Evolutionary conservation across 441 rosid genomes (phyloP).

Genomic region (Theobroma grandiflorum): DNA sequence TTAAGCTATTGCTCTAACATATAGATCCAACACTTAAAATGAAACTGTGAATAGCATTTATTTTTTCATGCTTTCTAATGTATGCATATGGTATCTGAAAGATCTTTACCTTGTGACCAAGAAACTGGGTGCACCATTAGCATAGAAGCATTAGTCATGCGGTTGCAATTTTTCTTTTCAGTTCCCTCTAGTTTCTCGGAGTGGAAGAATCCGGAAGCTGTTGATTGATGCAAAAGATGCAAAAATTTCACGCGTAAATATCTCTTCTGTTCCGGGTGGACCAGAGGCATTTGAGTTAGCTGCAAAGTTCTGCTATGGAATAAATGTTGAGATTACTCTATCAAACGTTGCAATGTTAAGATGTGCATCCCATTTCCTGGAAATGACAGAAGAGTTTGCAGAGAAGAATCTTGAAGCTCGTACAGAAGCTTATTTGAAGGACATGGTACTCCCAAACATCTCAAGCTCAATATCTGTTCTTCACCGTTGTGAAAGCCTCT

Average conservation of each 20-base stretch:
- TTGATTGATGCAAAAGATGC: conserved; percentile 73
- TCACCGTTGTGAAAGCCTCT: conserved; percentile 74
- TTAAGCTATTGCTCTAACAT: too few species aligned
- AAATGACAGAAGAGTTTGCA: conserved; percentile 85
- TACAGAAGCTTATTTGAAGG: conserved; percentile 68
- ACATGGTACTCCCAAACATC: conserved; percentile 68
- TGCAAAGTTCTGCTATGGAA: conserved; percentile 95
- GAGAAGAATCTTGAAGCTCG: conserved; percentile 77
- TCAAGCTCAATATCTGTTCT: conserved; percentile 73
- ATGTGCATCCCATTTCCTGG: conserved; percentile 81
- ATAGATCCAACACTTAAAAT: neutral
- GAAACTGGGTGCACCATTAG: neutral
- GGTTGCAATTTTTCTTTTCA: conserved; percentile 40
- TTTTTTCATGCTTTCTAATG: neutral
- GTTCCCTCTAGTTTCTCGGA: conserved; percentile 92
- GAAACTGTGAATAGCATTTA: neutral
- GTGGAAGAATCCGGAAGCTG: conserved; percentile 81
- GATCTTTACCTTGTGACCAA: neutral
- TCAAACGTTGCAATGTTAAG: conserved; percentile 75
- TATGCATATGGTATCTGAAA: neutral
- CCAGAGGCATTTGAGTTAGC: conserved; percentile 89
- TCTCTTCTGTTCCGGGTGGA: conserved; percentile 77
- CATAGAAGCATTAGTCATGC: conserved; percentile 15
- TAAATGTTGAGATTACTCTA: conserved; percentile 66
- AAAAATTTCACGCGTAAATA: conserved; percentile 62